Evolutionary conservation across 2,329 filamentous ascomycete genomes (phyloP), one percentile per base, ranked within the genome.

Genomic region (Lasiodiplodia theobromae): DNA sequence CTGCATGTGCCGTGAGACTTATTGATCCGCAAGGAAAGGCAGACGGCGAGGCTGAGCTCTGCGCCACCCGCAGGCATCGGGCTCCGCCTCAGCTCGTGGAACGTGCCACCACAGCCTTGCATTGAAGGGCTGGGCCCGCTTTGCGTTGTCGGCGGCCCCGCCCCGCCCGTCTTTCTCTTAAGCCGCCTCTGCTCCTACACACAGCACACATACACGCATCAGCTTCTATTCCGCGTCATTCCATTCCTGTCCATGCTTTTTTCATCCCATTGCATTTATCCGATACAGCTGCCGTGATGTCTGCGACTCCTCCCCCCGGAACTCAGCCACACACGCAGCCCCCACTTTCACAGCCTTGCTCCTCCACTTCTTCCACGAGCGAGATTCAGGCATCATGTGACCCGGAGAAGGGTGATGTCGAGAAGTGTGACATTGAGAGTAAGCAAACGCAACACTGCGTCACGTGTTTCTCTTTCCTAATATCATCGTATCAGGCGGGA

Each of bases 241-340:
- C 54, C 18, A 16, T 40, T 57, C 10, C 34, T 7, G 31, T 57
- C 57, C 21, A 44, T 49, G 12, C 37, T 18, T 62, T 37, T 38
- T 21, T 40, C n/a, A 21, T 38, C 23, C 5, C 21, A 5, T 10
- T 57, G n/a, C 54, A 16, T 38, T 47, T 60, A 14, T 10, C 21
- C 34, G 21, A 4, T 12, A 8, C 14, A 21, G 21, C 12, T 16
- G 37, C 57, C 25, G 57, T 31, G n/a, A 53, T 65, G 62, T 40
- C 51, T 25, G 25, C 51, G 31, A 66, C 38, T 14, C 23, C 64
- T 34, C 21, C 25, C 11, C 44, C 31, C 31, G 31, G 21, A 11
- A 21, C 8, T 21, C 49, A 21, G 63, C 64, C 64, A 54, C 49
- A 40, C 6, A 34, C 64, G 11, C 64, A 58, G 53, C 64, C 64